Base-by-base conservation (phyloP, 2,329 filamentous ascomycete species). In the Exophiala lecanii-corni region DNA sequence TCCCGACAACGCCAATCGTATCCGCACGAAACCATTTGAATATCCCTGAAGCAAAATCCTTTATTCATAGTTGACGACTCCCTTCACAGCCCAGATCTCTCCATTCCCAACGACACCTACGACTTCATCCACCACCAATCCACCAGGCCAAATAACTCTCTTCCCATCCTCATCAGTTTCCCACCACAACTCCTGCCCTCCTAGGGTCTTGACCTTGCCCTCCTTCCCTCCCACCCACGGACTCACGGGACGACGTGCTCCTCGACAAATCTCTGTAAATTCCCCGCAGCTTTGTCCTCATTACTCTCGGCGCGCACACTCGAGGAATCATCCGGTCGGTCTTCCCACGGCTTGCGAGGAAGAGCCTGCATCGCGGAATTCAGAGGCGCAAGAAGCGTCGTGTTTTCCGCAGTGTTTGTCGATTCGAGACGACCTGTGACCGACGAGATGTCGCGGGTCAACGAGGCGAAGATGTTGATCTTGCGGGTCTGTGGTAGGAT, bases 271-370 rank as follows among this genome's bases (percentile, higher is more conserved):
- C 77, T 72, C 58, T 75, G 74, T 50, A 97, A 62, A 58, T 97
- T 97, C 53, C 69, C 69, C 49, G 80, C 76, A 5, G 92, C 91
- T 37, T 89, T 75, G 43, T 88, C 81, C 58, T 84, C 77, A 39
- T 74, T 66, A 0, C 84, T 78, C 50, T 89, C 73, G 57, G 82
- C 68, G 62, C 66, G 68, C 9, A 56, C 42, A 10, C 38, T 41
- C 13, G 34, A 30, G n/a, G 49, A 31, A 31, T 56, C 54, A 19
- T 39, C 52, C 6, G 52, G 54, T 25, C 50, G 25, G 26, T 55
- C 72, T 57, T 85, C 86, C 87, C 87, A 94, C 0, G 89, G 89
- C 63, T 96, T 97, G 39, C 84, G 75, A 1, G 89, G 86, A 17
- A 97, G 70, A 1, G 66, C 70, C 53, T 85, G 84, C 58, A 98